Evolutionary conservation across 2,329 filamentous ascomycete species (phyloP).

Genomic region (Alternaria sp.): DNA sequence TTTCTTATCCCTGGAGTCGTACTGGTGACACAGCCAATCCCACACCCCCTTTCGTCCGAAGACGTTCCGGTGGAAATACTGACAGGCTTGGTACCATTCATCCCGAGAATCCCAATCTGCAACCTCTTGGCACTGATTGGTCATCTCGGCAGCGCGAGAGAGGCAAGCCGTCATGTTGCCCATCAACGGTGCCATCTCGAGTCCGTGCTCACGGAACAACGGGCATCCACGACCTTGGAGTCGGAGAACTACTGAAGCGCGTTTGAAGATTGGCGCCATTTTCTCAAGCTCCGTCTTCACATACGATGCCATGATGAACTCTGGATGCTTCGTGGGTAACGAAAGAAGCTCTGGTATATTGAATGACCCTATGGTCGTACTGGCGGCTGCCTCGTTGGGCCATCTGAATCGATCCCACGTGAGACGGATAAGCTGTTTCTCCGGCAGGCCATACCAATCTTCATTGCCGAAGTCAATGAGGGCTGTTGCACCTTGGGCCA

Average conservation of each 20-base stretch:
- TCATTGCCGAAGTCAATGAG: slow-evolving; percentile 1
- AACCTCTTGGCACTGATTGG: not conserved
- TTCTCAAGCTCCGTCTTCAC: not conserved
- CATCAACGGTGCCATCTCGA: not conserved
- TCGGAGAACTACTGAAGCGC: not conserved
- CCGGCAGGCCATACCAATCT: not conserved
- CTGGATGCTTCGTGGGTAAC: not conserved
- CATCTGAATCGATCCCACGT: not conserved
- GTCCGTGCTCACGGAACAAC: too few species aligned
- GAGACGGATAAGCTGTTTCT: not conserved
- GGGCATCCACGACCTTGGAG: not conserved
- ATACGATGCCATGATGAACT: not conserved
- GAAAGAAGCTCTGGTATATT: not conserved
- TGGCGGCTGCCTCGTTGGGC: not conserved
- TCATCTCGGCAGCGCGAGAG: not conserved
- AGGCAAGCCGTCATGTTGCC: not conserved
- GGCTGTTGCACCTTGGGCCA: not conserved
- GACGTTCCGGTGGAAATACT: not conserved
- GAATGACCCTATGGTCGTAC: too few species aligned
- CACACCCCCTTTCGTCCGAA: too few species aligned
- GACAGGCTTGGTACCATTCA: not conserved
- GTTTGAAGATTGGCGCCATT: not conserved
- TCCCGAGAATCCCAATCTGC: not conserved
- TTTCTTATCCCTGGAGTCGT: not conserved
- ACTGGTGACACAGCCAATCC: not conserved